These are phyloP conservation scores for Leccinum pallidistipes DNA, from an alignment of 1,284 basidiomycete species.

Conservation along the genomic window DNA sequence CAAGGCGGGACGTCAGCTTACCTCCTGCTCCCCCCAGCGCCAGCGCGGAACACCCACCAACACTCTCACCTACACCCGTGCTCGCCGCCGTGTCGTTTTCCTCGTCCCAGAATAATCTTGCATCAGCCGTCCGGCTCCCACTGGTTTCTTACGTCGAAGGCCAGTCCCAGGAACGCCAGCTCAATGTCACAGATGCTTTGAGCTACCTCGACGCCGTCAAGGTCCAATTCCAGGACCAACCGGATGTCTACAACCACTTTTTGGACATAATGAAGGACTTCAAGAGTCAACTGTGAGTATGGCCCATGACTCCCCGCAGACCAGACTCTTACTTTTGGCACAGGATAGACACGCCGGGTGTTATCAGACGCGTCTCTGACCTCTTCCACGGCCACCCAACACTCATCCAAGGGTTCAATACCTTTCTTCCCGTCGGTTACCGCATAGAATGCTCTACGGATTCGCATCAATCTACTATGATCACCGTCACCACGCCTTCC, in stretches of 20 bases:
- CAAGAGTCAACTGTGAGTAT: slow-evolving; percentile 81
- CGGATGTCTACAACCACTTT: slow-evolving; percentile 93
- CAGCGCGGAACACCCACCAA: not conserved
- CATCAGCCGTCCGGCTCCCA: slow-evolving; percentile 16
- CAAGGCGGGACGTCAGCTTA: slow-evolving; percentile 22
- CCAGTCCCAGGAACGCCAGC: slow-evolving; percentile 43
- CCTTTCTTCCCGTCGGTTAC: slow-evolving; percentile 93
- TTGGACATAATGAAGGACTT: slow-evolving; percentile 99
- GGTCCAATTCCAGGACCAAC: slow-evolving; percentile 81
- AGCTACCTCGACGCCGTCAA: slow-evolving; percentile 95
- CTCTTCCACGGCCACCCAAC: slow-evolving; percentile 90
- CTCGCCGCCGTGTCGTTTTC: not conserved
- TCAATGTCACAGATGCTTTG: slow-evolving; percentile 89
- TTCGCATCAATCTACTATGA: slow-evolving; percentile 56
- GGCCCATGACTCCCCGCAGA: not conserved
- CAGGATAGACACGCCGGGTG: slow-evolving; percentile 96
- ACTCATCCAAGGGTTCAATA: slow-evolving; percentile 98
- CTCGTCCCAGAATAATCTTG: not conserved
- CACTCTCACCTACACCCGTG: slow-evolving; percentile 20
- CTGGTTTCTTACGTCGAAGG: slow-evolving; percentile 26
- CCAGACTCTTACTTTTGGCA: slow-evolving; percentile 9
- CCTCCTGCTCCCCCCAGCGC: slow-evolving; percentile 10
- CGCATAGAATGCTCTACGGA: slow-evolving; percentile 81
- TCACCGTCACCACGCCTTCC: slow-evolving; percentile 87
- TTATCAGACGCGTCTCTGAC: slow-evolving; percentile 92